Evolutionary conservation across 2,329 filamentous ascomycete genomes (phyloP).

Genomic region (Ceratocystiopsis minuta): DNA sequence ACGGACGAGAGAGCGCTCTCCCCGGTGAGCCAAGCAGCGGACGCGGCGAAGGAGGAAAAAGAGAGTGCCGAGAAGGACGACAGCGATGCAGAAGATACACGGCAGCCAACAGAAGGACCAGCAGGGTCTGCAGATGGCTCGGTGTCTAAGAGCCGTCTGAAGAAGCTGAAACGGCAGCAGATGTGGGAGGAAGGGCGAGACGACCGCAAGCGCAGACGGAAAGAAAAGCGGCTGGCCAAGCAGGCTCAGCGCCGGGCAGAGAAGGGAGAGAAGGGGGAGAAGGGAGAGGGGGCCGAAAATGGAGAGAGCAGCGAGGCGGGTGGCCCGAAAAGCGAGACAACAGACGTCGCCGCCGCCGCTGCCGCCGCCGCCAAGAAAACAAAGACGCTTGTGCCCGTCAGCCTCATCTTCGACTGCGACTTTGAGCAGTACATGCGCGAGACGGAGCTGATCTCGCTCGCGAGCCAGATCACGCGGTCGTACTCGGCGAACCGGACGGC

Average conservation of each 20-base stretch:
- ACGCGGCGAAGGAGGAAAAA: no score
- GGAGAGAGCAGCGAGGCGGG: constrained; percentile 15
- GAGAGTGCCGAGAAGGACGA: no score
- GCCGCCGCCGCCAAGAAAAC: not conserved
- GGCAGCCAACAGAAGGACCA: no score
- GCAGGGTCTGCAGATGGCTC: not conserved
- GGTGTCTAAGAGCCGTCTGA: constrained; percentile 73
- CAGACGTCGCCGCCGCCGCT: constrained; percentile 11
- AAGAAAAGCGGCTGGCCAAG: constrained; percentile 33
- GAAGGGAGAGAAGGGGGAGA: constrained; percentile 29
- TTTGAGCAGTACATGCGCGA: constrained; percentile 84
- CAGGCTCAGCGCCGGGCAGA: constrained; percentile 31
- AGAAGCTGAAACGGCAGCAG: constrained; percentile 55
- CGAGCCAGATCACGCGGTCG: constrained; percentile 65
- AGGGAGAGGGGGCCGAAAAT: constrained; percentile 12
- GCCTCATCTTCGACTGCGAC: constrained; percentile 75
- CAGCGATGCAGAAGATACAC: not conserved
- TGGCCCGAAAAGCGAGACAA: constrained; percentile 12
- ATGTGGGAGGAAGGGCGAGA: constrained; percentile 59
- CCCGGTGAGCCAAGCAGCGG: no score
- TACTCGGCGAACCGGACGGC: constrained; percentile 76
- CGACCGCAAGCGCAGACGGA: constrained; percentile 33
- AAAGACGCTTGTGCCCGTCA: constrained; percentile 38
- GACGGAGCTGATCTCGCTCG: constrained; percentile 67
- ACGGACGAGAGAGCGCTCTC: no score